phyloP scores from a whole-genome alignment of 345 rosid genomes.

The Streptanthus diversifolius region DNA sequence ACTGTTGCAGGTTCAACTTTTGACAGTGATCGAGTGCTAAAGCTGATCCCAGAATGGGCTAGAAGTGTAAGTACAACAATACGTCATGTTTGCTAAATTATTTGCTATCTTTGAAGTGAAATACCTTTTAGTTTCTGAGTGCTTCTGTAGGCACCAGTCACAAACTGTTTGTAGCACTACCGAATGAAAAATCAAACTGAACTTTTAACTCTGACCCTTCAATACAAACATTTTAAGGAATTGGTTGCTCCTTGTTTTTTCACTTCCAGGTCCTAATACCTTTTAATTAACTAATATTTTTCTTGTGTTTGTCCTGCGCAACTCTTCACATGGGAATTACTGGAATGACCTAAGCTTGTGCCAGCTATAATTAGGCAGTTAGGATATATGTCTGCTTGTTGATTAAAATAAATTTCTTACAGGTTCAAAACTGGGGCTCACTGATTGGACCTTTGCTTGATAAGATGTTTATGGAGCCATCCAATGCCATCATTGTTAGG shows the following conservation, averaged over 20 bases:
- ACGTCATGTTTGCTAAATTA: constrained; percentile 10
- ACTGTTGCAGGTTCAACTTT: constrained; percentile 52
- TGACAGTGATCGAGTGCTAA: constrained; percentile 57
- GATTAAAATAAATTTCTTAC: constrained; percentile 23
- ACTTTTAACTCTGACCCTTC: constrained; percentile 4
- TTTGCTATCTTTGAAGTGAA: not conserved
- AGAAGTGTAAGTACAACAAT: constrained; percentile 58
- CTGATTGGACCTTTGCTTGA: constrained; percentile 62
- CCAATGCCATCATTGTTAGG: constrained; percentile 73
- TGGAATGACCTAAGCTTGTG: constrained; percentile 12
- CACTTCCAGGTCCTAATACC: not conserved
- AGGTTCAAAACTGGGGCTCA: constrained; percentile 75
- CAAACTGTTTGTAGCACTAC: not conserved
- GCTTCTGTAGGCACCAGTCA: not conserved
- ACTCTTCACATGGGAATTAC: not conserved
- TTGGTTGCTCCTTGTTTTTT: not conserved
- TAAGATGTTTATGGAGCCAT: constrained; percentile 87
- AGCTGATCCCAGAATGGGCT: constrained; percentile 75
- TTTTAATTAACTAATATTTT: not conserved
- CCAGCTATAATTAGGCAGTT: constrained; percentile 8
- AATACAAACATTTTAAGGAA: not conserved
- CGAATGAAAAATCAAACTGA: not conserved
- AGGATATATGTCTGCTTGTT: constrained; percentile 1
- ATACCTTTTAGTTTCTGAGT: not conserved
- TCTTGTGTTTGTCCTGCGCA: not conserved